Percentiles rank a stretch among this genome's conserved stretches.
phyloP scores from a whole-genome alignment of 306 rosid genomes.

The Crataegus laevigata region DNA sequence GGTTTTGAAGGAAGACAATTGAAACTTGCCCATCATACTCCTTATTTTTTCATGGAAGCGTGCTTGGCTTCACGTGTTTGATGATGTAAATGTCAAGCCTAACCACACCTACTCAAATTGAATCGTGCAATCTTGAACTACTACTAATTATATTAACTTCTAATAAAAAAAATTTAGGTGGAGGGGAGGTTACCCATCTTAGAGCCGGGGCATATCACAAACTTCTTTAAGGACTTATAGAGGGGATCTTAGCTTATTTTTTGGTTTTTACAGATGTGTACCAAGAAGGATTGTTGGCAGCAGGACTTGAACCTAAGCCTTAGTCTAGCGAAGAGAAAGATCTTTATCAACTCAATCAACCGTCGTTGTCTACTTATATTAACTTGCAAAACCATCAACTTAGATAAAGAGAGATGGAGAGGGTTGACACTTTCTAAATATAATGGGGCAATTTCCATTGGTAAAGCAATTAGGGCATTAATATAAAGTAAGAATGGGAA shows the following conservation, averaged over 20 bases:
- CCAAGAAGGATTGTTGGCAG: too few relatives aligned
- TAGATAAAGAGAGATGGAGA: slow-evolving; percentile 7
- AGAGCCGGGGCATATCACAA: too few relatives aligned
- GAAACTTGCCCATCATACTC: slow-evolving; percentile 11
- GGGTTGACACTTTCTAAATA: slow-evolving; percentile 32
- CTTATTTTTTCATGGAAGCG: slow-evolving; percentile 11
- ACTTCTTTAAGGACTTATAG: too few relatives aligned
- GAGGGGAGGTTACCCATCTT: too few relatives aligned
- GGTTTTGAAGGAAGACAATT: neutral
- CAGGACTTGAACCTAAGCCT: accelerated
- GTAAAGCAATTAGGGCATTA: slow-evolving; percentile 17
- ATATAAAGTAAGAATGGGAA: slow-evolving; percentile 29
- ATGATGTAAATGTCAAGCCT: slow-evolving; percentile 25
- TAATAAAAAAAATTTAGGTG: too few relatives aligned
- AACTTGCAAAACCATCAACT: neutral
- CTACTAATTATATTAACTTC: neutral
- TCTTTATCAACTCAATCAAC: too few relatives aligned
- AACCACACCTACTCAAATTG: neutral
- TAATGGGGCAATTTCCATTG: slow-evolving; percentile 17
- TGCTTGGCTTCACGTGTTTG: slow-evolving; percentile 34
- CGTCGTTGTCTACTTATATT: neutral
- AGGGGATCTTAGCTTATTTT: too few relatives aligned
- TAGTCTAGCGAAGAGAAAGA: too few relatives aligned
- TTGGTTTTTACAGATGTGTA: too few relatives aligned
- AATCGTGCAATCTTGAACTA: slow-evolving; percentile 34